These are phyloP conservation scores for Tylopilus intermedius DNA, from an alignment of 768 basidiomycete genomes.

Conservation along the genomic window DNA sequence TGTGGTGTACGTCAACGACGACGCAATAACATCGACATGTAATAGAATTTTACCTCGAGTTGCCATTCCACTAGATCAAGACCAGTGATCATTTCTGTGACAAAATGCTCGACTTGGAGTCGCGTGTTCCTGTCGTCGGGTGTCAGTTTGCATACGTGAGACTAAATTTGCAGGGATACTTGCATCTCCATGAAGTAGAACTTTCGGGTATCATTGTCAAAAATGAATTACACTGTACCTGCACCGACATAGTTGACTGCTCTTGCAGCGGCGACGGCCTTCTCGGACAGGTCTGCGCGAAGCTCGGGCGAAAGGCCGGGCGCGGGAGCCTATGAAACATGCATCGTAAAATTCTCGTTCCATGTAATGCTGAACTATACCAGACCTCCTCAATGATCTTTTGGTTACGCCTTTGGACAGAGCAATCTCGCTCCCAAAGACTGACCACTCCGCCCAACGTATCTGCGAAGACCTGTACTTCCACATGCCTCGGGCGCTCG, in stretches of 20 bases:
- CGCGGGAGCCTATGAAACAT: constrained; percentile 66
- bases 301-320: constrained; percentile 79
- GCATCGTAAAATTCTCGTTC: not conserved
- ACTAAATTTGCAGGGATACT: constrained; percentile 17
- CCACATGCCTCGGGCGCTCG: constrained; percentile 81
- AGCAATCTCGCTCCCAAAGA: constrained; percentile 94
- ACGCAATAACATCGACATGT: not conserved
- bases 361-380: not conserved
- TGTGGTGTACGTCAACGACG: constrained; percentile 21
- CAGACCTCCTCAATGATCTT: constrained; percentile 89
- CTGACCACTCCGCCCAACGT: constrained; percentile 74
- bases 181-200: constrained; percentile 98
- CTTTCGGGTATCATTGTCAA: constrained; percentile 80
- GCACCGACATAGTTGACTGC: constrained; percentile 91
- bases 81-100: constrained; percentile 93
- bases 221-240: constrained; percentile 95
- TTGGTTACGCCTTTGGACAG: constrained; percentile 88
- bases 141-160: not conserved
- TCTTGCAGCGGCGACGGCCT: constrained; percentile 88
- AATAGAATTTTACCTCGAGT: constrained; percentile 52
- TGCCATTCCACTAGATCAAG: constrained; percentile 96
- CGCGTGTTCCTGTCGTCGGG: constrained; percentile 63
- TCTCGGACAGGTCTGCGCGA: constrained; percentile 73
- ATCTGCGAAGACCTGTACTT: constrained; percentile 94
- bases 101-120: constrained; percentile 85